phyloP scores from a whole-genome alignment of 768 basidiomycete genomes.

The Mycena floridula region DNA sequence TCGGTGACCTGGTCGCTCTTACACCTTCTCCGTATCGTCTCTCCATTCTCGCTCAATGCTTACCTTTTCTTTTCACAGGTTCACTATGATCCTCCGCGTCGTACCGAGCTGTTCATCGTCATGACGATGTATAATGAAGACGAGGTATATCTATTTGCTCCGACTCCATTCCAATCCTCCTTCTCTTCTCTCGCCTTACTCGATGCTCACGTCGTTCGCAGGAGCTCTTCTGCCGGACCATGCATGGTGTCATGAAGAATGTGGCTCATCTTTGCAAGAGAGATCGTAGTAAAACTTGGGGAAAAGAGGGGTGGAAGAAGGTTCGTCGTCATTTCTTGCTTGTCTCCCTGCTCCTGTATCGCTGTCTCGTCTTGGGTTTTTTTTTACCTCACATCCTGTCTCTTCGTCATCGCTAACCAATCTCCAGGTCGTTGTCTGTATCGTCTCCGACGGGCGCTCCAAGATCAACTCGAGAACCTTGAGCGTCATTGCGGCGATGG shows the following conservation, averaged over 20 bases:
- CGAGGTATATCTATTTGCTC: no score
- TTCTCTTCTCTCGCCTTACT: no score
- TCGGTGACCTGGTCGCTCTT: no score
- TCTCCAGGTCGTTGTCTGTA: constrained; percentile 91
- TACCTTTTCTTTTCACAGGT: no score
- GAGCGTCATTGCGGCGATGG: constrained; percentile 88
- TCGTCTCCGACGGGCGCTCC: constrained; percentile 79
- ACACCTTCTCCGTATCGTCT: no score
- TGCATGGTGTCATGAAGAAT: constrained; percentile 97
- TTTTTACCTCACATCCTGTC: neutral
- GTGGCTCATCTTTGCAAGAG: constrained; percentile 83
- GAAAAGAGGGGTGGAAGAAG: constrained; percentile 97
- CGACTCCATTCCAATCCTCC: no score
- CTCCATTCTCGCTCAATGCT: no score
- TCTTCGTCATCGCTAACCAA: neutral
- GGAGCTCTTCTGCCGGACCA: constrained; percentile 85
- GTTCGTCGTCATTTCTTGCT: neutral
- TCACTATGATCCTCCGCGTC: constrained; percentile 85
- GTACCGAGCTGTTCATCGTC: constrained; percentile 94
- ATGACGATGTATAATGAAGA: constrained; percentile 99
- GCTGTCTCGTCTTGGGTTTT: no score
- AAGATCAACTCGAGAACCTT: constrained; percentile 84
- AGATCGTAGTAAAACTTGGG: constrained; percentile 90
- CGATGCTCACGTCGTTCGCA: no score
- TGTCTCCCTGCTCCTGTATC: no score